Base-by-base conservation (phyloP, 1,284 basidiomycete genomes). In the Apiotrichum akiyoshidainum region DNA sequence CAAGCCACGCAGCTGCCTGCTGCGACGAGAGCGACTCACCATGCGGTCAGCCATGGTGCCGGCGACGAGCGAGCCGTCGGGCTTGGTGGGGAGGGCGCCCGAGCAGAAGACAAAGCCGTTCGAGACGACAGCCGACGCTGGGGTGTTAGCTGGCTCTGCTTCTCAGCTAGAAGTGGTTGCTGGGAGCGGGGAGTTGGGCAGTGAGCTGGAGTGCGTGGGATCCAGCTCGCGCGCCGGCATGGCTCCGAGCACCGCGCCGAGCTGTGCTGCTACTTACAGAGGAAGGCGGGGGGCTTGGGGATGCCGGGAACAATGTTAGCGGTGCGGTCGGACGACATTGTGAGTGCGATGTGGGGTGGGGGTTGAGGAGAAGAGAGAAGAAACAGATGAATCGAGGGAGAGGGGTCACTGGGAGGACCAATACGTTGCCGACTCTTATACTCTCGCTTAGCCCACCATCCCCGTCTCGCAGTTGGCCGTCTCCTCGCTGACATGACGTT, bases 91-190 rank as follows among this genome's bases (percentile, higher is more conserved):
- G 52, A 87, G 81, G 66, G 81, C 85, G 21, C 85, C 85, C 14
- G 85, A 86, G 39, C 81, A 80, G 61, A 84, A 87, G 9, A 86
- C 81, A 13, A 82, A 81, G 52, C 78, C 78, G 17, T 76, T 79
- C 5, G 83, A 83, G 34, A 65, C 41, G 52, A 71, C 65, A 31
- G 85, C 80, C 14, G 68, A 53, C 46, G 68, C 67, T 69, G 49
- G 37, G 33, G 49, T 22, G n/a, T 40, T 31, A 16, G 48, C 11
- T 45, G 49, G 41, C 2, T 3, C 26, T 31, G 26, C 26, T 31
- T 3, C 26, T 31, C 7, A 19, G 53, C 12, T 13, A 22, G 9
- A 42, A 31, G n/a, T n/a, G n/a, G n/a, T n/a, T n/a, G n/a, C 26
- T 31, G 26, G 4, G 26, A 31, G 26, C 26, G 26, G 26, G 26